Base-by-base conservation (phyloP, 2,329 filamentous ascomycete species). In the Coniella lustricola region DNA sequence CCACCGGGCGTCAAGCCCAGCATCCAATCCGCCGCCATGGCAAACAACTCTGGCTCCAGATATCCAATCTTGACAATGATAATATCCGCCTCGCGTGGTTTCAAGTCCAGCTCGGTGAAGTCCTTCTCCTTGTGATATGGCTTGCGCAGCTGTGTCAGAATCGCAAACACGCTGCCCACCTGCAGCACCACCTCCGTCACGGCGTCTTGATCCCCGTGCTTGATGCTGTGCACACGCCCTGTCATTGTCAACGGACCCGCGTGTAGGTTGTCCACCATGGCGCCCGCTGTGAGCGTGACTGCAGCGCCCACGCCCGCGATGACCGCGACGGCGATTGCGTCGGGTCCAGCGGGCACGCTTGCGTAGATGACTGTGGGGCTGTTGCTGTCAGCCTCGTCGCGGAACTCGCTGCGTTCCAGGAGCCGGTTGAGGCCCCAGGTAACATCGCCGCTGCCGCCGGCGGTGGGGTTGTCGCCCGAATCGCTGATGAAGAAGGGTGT, bases 11-110 rank as follows among this genome's bases (percentile, higher is more conserved):
- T 77, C 14, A 78, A 61, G 0, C 64, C 75, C 2, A 77, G 64
- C 69, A 77, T 76, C 75, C 74, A 78, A 46, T 72, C 73, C 7
- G 63, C 64, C 1, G 74, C 69, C 74, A 78, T 78, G 44, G 68
- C 67, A 50, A 75, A 76, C 4, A 77, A 60, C 55, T 78, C 69
- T 3, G 75, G 75, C 56, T 78, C 75, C 1, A 79, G 59, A 49
- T 77, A 79, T 14, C 75, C 75, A 38, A 78, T 78, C 59, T 78
- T 77, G 20, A 77, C 73, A 37, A 78, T 68, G 0, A 77, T 73
- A 18, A 78, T 68, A 52, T 75, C 72, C 0, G 69, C 67, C 4
- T 63, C 55, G 2, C 73, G 67, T 2, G 74, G 74, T 8, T 60
- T 40, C 1, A 79, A 67, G 37, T 69, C 49, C 0, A 78, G 64